These are phyloP conservation scores for Agapanthus africanus DNA, from an alignment of 106 monocot genomes.

Conservation along the genomic window DNA sequence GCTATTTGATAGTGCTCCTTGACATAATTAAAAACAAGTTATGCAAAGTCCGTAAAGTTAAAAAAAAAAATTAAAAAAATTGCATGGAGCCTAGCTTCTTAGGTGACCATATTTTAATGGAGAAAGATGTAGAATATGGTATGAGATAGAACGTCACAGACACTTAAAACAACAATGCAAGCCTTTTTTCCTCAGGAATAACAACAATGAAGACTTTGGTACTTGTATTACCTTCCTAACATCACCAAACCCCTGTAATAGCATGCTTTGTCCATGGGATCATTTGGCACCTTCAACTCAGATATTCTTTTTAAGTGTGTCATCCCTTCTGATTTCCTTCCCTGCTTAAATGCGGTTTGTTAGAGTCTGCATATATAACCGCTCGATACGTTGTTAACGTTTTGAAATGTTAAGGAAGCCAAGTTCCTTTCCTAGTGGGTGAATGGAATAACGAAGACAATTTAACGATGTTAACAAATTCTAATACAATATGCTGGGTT, in stretches of 20 bases:
- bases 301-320: slow-evolving; percentile 67
- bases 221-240: slow-evolving; percentile 86
- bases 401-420: neutral
- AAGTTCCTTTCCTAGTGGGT: neutral
- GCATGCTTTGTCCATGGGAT: slow-evolving; percentile 52
- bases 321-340: slow-evolving; percentile 53
- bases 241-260: slow-evolving; percentile 67
- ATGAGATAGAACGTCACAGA: too few relatives aligned
- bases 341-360: slow-evolving; percentile 27
- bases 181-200: too few relatives aligned
- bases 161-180: too few relatives aligned
- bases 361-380: neutral
- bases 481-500: neutral
- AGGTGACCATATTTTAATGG: too few relatives aligned
- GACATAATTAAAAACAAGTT: too few relatives aligned
- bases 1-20: too few relatives aligned
- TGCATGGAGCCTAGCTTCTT: too few relatives aligned
- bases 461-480: neutral
- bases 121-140: too few relatives aligned
- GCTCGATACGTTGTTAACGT: too few relatives aligned
- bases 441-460: neutral
- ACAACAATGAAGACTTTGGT: too few relatives aligned
- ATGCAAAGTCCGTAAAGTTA: too few relatives aligned
- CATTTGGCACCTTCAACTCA: slow-evolving; percentile 66
- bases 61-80: too few relatives aligned